A percentile compares a stretch with the other conserved stretches of the same genome.
Conservation (phyloP, 345 rosid species). For the Melaleuca alternifolia region DNA sequence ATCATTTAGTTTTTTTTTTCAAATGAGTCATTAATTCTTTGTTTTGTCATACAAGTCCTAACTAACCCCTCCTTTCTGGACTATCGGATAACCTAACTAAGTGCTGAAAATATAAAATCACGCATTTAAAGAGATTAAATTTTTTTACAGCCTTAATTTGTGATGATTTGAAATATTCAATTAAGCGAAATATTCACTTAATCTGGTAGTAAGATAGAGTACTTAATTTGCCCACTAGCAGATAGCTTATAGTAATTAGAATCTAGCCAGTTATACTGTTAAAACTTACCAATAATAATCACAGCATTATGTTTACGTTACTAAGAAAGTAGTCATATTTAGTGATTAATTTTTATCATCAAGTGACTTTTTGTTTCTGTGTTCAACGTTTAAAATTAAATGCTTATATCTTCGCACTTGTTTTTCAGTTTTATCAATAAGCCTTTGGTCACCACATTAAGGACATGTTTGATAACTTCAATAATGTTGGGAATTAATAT, state of each 20-base stretch:
- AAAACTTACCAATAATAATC: neutral
- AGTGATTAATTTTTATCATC: neutral
- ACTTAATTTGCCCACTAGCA: neutral
- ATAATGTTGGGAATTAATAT: neutral
- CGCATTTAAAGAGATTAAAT: neutral
- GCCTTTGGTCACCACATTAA: neutral
- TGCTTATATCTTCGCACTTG: neutral
- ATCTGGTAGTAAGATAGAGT: neutral
- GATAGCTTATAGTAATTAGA: neutral
- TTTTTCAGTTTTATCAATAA: neutral
- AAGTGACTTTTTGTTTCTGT: neutral
- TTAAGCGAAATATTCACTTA: neutral
- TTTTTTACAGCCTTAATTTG: neutral
- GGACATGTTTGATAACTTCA: neutral
- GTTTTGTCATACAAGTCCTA: neutral
- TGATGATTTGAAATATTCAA: neutral
- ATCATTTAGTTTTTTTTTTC: neutral
- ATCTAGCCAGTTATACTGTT: neutral
- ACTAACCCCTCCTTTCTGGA: neutral
- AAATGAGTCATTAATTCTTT: neutral
- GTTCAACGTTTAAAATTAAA: neutral
- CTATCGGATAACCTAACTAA: neutral
- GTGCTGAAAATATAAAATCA: neutral
- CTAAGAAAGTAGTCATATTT: too few relatives aligned
- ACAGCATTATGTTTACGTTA: neutral